These are phyloP conservation scores for Trametes meyenii DNA, from an alignment of 768 basidiomycete genomes.

Conservation along the genomic window DNA sequence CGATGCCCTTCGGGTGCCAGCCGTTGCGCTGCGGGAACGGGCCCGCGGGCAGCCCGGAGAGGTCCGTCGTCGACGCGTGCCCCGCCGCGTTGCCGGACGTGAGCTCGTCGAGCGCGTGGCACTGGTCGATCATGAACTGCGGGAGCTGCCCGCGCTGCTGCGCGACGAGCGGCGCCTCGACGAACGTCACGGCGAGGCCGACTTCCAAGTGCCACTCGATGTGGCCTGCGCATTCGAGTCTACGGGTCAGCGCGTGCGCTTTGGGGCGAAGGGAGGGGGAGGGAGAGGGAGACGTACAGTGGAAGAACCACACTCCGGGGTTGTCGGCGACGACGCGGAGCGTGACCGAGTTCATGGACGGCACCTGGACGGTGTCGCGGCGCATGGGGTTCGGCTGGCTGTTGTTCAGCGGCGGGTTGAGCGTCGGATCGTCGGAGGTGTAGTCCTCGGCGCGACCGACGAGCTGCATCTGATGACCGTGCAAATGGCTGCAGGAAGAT, in stretches of 20 bases:
- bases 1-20: conserved; percentile 73
- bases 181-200: conserved; percentile 83
- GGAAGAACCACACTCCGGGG: conserved; percentile 88
- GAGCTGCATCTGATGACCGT: conserved; percentile 87
- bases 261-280: neutral
- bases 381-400: conserved; percentile 86
- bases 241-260: neutral
- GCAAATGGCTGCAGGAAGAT: conserved; percentile 66
- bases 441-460: conserved; percentile 73
- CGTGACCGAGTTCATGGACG: conserved; percentile 65
- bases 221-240: conserved; percentile 72
- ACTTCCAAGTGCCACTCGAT: conserved; percentile 86
- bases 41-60: conserved; percentile 63
- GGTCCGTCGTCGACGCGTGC: conserved; percentile 65
- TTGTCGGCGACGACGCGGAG: conserved; percentile 87
- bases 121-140: conserved; percentile 68
- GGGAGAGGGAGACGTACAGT: conserved; percentile 52
- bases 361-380: conserved; percentile 86
- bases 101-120: conserved; percentile 58
- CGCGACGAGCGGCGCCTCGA: conserved; percentile 76
- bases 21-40: conserved; percentile 76
- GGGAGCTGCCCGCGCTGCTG: conserved; percentile 64
- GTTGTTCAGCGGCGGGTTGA: conserved; percentile 82
- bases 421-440: conserved; percentile 66
- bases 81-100: conserved; percentile 89